Evolutionary conservation across 2,329 filamentous ascomycete genomes (phyloP).

Genomic region (Didymella pinodella): DNA sequence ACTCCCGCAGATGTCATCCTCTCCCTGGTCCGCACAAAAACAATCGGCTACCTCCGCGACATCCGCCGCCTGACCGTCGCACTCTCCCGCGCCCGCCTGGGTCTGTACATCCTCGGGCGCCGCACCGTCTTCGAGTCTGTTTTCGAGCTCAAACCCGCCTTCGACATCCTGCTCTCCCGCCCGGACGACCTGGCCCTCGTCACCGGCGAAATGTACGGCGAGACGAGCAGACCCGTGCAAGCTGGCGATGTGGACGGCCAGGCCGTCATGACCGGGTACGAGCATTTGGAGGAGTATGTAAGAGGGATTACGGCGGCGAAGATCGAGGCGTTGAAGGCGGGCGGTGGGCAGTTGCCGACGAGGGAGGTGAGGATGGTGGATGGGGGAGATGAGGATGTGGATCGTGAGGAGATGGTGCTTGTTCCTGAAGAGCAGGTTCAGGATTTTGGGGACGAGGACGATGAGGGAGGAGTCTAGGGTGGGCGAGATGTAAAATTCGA

Average conservation of each 20-base stretch:
- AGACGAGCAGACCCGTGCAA: slow-evolving; percentile 62
- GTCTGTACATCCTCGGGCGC: slow-evolving; percentile 90
- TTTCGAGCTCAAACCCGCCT: slow-evolving; percentile 86
- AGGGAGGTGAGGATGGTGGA: slow-evolving; percentile 49
- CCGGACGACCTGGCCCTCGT: slow-evolving; percentile 82
- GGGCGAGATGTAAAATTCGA: no score
- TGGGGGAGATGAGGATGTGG: slow-evolving; percentile 34
- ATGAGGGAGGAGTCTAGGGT: slow-evolving; percentile 11
- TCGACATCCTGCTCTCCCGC: slow-evolving; percentile 77
- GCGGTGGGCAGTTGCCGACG: slow-evolving; percentile 46
- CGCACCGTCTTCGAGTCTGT: slow-evolving; percentile 87
- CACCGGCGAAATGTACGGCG: slow-evolving; percentile 82
- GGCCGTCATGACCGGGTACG: slow-evolving; percentile 84
- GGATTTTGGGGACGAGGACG: slow-evolving; percentile 5
- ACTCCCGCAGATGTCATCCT: slow-evolving; percentile 79
- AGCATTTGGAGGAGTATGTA: slow-evolving; percentile 95
- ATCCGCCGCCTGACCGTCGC: slow-evolving; percentile 93
- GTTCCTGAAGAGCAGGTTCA: slow-evolving; percentile 26
- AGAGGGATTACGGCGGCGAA: slow-evolving; percentile 90
- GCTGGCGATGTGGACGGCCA: slow-evolving; percentile 59
- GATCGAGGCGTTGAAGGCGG: slow-evolving; percentile 63
- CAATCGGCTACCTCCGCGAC: slow-evolving; percentile 91
- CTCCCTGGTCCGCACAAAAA: slow-evolving; percentile 86
- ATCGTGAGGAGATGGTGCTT: slow-evolving; percentile 44
- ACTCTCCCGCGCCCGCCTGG: slow-evolving; percentile 87